Base-by-base conservation (phyloP, 345 rosid species). In the Hibiscus tridactylites region DNA sequence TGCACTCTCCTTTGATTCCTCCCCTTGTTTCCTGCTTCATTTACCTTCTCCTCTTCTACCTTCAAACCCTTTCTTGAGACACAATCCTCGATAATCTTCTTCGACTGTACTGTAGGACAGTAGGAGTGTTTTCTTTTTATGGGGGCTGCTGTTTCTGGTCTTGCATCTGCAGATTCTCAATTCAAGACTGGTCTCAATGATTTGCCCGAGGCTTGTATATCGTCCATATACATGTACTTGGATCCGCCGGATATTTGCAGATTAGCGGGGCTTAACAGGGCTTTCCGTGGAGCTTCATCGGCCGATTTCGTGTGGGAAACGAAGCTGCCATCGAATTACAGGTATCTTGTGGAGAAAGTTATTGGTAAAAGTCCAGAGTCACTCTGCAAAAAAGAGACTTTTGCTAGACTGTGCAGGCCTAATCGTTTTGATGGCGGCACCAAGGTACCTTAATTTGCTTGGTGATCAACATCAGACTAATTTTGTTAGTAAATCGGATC, bases 221-320 rank as follows among this genome's bases (percentile, higher is more conserved):
- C 97, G 6, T 77, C 81, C 8, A 86, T 94, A 78, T 72, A 87
- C 0, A 81, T 78, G 82, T 73, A 75, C 82, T 52, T 94, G 77
- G 97, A 94, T 71, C 97, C 98, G 4, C 90, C 83, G n/a, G 91
- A 86, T 83, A 94, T 94, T 26, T 94, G 96, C 72, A 79, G 66
- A 59, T 79, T 94, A 8, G 96, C 97, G 3, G 49, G 80, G 74
- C 74, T 94, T 67, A 88, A 76, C 80, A 72, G 67, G 66, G 79
- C 89, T 21, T 94, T 94, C 19, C 87, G 64, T 33, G 85, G 83
- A 1, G 96, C 98, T 50, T 90, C 97, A 3, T 78, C 73, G 68
- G 86, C 88, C 9, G 95, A 94, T 76, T 87, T 83, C 39, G 83
- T 94, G 13, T 94, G 97, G 98, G 97, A 86, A 75, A 82, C 83